Evolutionary conservation across 2,329 filamentous ascomycete species (phyloP), one percentile per base, ranked within the genome.

Genomic region (Orbilia ellipsospora): DNA sequence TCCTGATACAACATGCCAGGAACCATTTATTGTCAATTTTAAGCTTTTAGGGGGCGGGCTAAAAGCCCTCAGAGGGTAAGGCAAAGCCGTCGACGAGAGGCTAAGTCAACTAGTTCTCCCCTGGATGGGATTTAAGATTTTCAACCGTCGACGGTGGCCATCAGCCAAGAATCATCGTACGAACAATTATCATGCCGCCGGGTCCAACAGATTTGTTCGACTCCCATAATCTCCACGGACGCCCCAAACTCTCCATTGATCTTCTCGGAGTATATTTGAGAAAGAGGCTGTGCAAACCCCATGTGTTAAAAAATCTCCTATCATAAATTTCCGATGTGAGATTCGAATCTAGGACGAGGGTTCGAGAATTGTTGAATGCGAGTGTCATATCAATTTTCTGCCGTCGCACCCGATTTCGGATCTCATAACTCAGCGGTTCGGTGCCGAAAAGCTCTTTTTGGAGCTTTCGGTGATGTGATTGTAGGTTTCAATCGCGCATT

Each of bases 271-370:
- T 7, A 16, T 26, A 20, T 57, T 20, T 48, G 23, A 44, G 52
- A 51, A 48, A 26, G 72, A 60, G 72, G 72, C 72, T 65, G 64
- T 75, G 64, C 36, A 48, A 13, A 45, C 61, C 55, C 45, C 54
- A 40, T 64, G 56, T 26, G 44, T 48, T n/a, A 52, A 52, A 26
- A 75, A 75, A 20, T 75, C 28, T 60, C 54, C 72, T 65, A 63
- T 44, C 10, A 68, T 65, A 61, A 69, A 65, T 64, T 51, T 64
- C 57, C 66, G 66, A 70, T 40, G 40, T 26, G 42, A 28, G 31
- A 56, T 63, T 42, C 36, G 56, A 48, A 61, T 60, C 40, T 26
- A 59, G 36, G 20, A 20, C 60, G 56, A 48, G 8, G 13, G 20
- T 66, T 40, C 51, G 31, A 68, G 18, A 16, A 20, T 23, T 56